Conservation (phyloP, 441 rosid species). For the Brassica balearica region DNA sequence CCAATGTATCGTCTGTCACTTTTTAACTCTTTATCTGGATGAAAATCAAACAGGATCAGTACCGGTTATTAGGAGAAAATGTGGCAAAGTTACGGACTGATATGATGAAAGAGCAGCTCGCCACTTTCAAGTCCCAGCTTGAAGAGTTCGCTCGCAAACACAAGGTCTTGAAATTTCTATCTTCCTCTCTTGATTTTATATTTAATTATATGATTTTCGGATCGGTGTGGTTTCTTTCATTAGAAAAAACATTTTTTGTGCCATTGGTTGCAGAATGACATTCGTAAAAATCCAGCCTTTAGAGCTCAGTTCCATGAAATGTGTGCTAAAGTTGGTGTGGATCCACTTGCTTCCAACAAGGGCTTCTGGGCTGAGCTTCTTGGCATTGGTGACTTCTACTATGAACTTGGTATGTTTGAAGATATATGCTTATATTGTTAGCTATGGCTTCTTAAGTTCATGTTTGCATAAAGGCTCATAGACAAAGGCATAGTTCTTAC, state of each 20-base stretch:
- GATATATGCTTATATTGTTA: background rate
- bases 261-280: slow-evolving; percentile 66
- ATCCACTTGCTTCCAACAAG: slow-evolving; percentile 90
- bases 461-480: background rate
- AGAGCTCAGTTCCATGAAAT: slow-evolving; percentile 92
- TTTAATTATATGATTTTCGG: too few relatives aligned
- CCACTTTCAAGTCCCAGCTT: slow-evolving; percentile 85
- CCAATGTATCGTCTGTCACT: background rate
- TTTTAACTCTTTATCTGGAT: background rate
- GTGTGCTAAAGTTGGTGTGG: slow-evolving; percentile 97
- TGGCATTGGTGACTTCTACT: slow-evolving; percentile 95
- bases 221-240: too few relatives aligned
- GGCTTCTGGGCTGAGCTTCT: slow-evolving; percentile 96
- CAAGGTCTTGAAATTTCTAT: slow-evolving; percentile 24
- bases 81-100: slow-evolving; percentile 87
- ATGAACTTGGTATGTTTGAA: slow-evolving; percentile 69
- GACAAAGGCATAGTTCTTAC: slow-evolving; percentile 8
- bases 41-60: slow-evolving; percentile 52
- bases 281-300: slow-evolving; percentile 85
- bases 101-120: slow-evolving; percentile 95
- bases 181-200: too few relatives aligned
- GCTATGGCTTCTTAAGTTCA: background rate
- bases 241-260: background rate
- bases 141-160: slow-evolving; percentile 94
- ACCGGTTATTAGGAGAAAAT: slow-evolving; percentile 85